Evolutionary conservation across 2,329 filamentous ascomycete genomes (phyloP), one percentile per base, ranked within the genome.

Genomic region (Elsinoe ampelina): DNA sequence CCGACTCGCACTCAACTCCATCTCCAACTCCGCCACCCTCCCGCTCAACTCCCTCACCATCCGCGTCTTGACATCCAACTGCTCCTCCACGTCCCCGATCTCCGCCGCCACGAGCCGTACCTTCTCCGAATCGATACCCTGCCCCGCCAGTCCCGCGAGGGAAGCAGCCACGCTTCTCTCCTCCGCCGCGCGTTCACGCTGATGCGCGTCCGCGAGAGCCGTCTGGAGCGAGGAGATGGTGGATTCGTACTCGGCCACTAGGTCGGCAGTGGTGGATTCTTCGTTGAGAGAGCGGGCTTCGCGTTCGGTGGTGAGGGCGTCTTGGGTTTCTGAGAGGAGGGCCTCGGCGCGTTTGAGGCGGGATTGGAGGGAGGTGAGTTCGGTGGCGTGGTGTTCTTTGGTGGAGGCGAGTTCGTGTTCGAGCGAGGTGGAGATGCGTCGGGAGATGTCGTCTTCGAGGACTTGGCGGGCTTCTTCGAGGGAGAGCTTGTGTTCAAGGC

Each of bases 71-170:
- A 43, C 20, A 36, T 43, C 39, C 52, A 55, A 55, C 22, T 55
- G 52, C 39, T 55, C 39, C 52, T 55, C 52, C 52, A 57, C 43
- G 12, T 57, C 55, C 43, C 43, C 43, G 11, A 38, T 50, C 19
- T 50, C 38, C 3, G 34, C 42, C 41, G 34, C 54, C n/a, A 55
- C 38, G 19, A 43, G 19, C 36, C 38, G 4, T 2, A 55, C 52
- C 52, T 55, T 36, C 38, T 55, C 52, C 38, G 42, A n/a, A 22
- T 42, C 52, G 8, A 42, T 22, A 1, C 39, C 39, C 19, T 36
- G 20, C 2, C 36, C 50, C 3, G 19, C 11, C 20, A 43, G n/a
- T 19, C 38, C 52, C 52, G 36, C 52, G 17, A 45, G 17, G 1
- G 19, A n/a, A 36, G 52, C 52, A 42, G 36, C 52, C n/a, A 55